Evolutionary conservation across 2,329 filamentous ascomycete genomes (phyloP), one percentile per base, ranked within the genome.

Genomic region (Trichoderma sp.): DNA sequence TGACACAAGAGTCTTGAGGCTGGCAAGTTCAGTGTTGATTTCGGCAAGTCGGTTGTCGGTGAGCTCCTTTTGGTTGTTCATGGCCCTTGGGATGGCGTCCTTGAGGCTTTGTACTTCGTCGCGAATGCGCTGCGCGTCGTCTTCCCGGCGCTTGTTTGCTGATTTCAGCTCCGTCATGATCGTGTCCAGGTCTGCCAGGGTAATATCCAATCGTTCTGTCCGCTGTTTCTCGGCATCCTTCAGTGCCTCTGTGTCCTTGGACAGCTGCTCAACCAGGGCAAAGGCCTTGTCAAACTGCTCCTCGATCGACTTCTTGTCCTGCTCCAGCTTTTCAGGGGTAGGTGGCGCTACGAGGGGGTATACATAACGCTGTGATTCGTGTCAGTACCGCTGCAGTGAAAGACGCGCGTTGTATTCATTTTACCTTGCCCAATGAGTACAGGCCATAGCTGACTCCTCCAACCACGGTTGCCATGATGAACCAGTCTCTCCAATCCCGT

Each of bases 401-500:
- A 55, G 20, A 64, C 43, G 23, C 57, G 67, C 43, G 9, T 11
- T 15, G 3, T 8, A 6, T 11, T 53, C 2, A 6, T 1, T n/a
- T 30, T 84, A 94, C 92, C 88, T 97, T 97, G 73, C 94, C 93
- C 17, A 98, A 88, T 74, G 91, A 89, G 80, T 96, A 99, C 26
- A 97, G 82, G 0, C 95, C 95, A 78, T 98, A 98, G 50, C 94
- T 88, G 23, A 98, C 91, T 63, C 95, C 94, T 71, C 94, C 92
- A 74, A 97, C 92, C 13, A 98, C 93, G 0, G 96, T 99, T 8
- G 96, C 96, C 94, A 98, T 97, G 82, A 99, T 98, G 83, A 99
- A 99, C 93, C 94, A 98, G 80, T 99, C 96, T 73, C 97, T 89
- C 96, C 96, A 99, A 83, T 99, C 96, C 78, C 96, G 87, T 79